These are phyloP conservation scores for Moelleriella libera DNA, from an alignment of 2,329 filamentous ascomycete species.

Conservation along the genomic window DNA sequence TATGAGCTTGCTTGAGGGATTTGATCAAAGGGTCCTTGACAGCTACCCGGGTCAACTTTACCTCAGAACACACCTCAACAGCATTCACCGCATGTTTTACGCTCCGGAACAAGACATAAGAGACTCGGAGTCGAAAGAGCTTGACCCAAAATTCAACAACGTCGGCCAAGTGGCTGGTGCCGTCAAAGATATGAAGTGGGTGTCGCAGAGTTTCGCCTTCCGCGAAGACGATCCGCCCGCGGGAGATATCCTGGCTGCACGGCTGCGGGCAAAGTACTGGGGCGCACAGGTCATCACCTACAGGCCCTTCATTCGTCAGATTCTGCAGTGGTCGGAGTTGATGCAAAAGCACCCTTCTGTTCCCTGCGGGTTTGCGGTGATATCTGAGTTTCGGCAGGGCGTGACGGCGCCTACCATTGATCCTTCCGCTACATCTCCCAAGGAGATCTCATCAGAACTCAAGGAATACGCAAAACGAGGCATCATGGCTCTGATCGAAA, in stretches of 20 bases:
- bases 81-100: conserved; percentile 44
- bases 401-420: conserved; percentile 23
- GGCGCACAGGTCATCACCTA: conserved; percentile 84
- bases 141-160: conserved; percentile 24
- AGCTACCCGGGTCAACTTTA: conserved; percentile 52
- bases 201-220: conserved; percentile 38
- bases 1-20: conserved; percentile 26
- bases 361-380: conserved; percentile 16
- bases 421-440: conserved; percentile 18
- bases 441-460: conserved; percentile 29
- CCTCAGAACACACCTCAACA: conserved; percentile 49
- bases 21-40: conserved; percentile 34
- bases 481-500: conserved; percentile 64
- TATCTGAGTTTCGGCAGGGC: conserved; percentile 19
- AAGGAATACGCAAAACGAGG: conserved; percentile 45
- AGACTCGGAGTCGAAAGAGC: conserved; percentile 11
- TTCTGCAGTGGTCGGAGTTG: conserved; percentile 34
- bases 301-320: conserved; percentile 53
- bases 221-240: conserved; percentile 57
- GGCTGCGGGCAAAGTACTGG: conserved; percentile 87
- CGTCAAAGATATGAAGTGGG: conserved; percentile 28
- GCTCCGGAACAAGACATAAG: conserved; percentile 24
- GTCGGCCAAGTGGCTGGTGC: conserved; percentile 31
- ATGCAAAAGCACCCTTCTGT: conserved; percentile 18
- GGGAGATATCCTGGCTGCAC: conserved; percentile 62